Conservation (phyloP, 176 grass and related monocot species). For the Chrysopogon serrulatus region DNA sequence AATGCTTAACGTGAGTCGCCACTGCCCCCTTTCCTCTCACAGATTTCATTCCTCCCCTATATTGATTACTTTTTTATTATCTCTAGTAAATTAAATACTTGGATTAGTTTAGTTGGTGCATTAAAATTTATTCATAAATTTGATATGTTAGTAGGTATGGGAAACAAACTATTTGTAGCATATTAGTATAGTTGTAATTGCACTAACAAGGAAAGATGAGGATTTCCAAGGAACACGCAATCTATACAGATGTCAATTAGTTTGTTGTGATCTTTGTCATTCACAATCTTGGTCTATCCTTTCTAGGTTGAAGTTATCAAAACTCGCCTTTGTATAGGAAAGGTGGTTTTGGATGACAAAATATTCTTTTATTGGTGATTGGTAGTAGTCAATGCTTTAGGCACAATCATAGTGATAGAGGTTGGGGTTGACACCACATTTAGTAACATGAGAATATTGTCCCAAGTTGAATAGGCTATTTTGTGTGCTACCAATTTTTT, state of each 20-base stretch:
- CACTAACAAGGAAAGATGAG: background rate
- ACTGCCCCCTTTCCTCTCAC: background rate
- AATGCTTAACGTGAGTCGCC: background rate
- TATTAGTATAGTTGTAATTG: background rate
- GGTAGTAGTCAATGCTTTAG: background rate
- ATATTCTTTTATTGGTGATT: background rate
- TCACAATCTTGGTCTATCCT: background rate
- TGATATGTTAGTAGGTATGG: background rate
- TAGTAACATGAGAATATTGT: background rate
- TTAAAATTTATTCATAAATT: background rate
- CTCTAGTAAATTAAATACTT: background rate
- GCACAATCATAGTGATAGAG: background rate
- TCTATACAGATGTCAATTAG: background rate
- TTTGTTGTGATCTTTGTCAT: background rate
- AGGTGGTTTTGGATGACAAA: background rate
- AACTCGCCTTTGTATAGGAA: background rate
- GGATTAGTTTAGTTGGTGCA: background rate
- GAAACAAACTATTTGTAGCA: background rate
- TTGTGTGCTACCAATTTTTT: background rate
- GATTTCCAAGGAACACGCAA: background rate
- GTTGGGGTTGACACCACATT: background rate
- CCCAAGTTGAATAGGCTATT: background rate
- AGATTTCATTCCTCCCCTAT: background rate
- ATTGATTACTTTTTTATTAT: background rate
- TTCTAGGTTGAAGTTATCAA: background rate